phyloP scores from a whole-genome alignment of 352 stramenopile genomes.

The Phytopythium chamaehyphon region DNA sequence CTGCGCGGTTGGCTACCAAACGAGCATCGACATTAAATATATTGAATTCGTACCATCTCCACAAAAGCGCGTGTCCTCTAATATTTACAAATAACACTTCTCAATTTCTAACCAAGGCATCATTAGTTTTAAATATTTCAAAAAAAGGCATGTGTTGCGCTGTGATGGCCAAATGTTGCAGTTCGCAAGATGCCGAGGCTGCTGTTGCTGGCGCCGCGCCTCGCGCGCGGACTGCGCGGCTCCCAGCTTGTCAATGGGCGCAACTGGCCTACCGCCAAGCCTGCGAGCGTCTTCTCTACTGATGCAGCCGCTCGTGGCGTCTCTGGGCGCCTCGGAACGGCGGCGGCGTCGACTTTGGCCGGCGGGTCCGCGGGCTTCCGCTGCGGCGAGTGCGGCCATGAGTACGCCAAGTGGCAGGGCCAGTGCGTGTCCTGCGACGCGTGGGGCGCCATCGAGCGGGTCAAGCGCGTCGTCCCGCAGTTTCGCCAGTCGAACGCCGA shows the following conservation, averaged over 20 bases:
- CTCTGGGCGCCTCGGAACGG: background rate
- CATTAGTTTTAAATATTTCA: no score
- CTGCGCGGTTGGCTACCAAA: background rate
- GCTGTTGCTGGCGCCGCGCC: background rate
- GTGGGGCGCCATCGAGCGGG: slow-evolving; percentile 88
- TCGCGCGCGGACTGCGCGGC: background rate
- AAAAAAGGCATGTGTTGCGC: background rate
- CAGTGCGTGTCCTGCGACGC: slow-evolving; percentile 84
- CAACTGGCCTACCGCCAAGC: background rate
- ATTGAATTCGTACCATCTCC: no score
- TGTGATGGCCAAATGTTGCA: background rate
- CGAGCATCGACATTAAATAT: no score
- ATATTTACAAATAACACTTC: no score
- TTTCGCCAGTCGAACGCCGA: slow-evolving; percentile 63
- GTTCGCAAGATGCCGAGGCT: no score
- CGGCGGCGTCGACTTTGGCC: background rate
- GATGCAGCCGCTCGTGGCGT: no score
- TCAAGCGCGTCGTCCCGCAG: slow-evolving; percentile 24
- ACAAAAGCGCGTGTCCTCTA: no score
- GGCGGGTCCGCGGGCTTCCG: slow-evolving; percentile 24
- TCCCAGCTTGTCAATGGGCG: background rate
- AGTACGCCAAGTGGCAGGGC: slow-evolving; percentile 81
- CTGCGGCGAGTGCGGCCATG: slow-evolving; percentile 55
- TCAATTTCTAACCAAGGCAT: no score
- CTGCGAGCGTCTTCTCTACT: no score